phyloP scores from a whole-genome alignment of 345 rosid genomes.

The Populus ilicifolia region DNA sequence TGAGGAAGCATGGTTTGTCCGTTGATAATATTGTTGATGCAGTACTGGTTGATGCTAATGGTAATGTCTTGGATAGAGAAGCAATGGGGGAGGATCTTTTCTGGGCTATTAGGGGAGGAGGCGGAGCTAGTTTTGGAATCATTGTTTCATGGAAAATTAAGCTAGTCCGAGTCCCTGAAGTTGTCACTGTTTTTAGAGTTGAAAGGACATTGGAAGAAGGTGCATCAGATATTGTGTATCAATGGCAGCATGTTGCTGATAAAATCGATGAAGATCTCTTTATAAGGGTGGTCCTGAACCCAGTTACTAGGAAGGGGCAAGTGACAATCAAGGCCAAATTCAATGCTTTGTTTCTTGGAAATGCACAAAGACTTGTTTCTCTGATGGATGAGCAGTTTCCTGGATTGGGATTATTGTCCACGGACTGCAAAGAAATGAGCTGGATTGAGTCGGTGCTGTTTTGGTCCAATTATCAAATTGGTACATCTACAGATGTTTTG shows the following conservation, averaged over 20 bases:
- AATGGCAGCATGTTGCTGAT: constrained; percentile 8
- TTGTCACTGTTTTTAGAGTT: constrained; percentile 5
- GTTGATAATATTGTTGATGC: constrained; percentile 10
- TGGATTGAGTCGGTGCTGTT: constrained; percentile 19
- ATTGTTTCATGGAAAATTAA: constrained; percentile 7
- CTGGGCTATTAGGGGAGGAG: constrained; percentile 8
- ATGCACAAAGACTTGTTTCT: not conserved
- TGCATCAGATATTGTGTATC: constrained; percentile 9
- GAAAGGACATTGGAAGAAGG: constrained; percentile 6
- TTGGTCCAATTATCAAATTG: constrained; percentile 19
- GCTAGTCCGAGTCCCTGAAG: not conserved
- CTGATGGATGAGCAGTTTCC: not conserved
- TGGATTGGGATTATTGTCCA: not conserved
- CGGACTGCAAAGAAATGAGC: constrained; percentile 7
- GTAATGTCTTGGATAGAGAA: not conserved
- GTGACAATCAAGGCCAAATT: constrained; percentile 1
- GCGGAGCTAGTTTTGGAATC: constrained; percentile 12
- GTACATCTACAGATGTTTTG: constrained; percentile 16
- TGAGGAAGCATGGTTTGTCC: constrained; percentile 9
- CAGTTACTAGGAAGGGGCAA: not conserved
- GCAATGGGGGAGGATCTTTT: constrained; percentile 9
- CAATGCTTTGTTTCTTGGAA: constrained; percentile 5
- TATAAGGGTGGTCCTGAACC: constrained; percentile 2
- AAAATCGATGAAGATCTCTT: constrained; percentile 4
- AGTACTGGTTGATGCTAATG: not conserved